Base-by-base conservation (phyloP, 306 rosid genomes). In the Rubus parviflorus region DNA sequence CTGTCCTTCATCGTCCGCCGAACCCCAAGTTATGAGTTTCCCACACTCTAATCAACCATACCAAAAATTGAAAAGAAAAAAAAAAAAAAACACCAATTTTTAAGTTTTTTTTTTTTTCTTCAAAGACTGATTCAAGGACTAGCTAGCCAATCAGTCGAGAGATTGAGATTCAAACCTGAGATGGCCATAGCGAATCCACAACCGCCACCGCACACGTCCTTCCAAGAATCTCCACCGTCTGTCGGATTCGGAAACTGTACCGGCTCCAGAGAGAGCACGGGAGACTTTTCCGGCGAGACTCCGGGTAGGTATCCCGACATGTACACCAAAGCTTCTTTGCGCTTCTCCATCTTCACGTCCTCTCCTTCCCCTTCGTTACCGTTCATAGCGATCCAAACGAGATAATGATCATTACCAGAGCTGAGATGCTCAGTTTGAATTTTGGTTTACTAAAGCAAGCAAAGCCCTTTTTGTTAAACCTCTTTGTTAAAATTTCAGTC, bases 241-340 rank as follows among this genome's bases (percentile, higher is more conserved):
- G 46, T 58, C 22, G 81, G 81, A 74, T 58, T 80, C 19, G 94
- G 81, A 23, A 85, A 79, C 25, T 4, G 41, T 0, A 92, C 97
- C 5, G 56, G 78, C 56, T 75, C 54, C 69, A 96, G 93, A 43
- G 85, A 88, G 1, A 92, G 78, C 25, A 87, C 54, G 82, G 96
- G 93, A 73, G 87, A 71, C 68, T 84, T 94, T 57, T 90, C 91
- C 84, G 87, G 82, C 83, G 78, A 89, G 8, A 88, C 93, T 74
- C 98, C 98, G 9, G 98, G 97, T 7, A 94, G 91, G 72, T 92
- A 94, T 5, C 98, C 98, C 82, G 94, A 90, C 97, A 90, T 92
- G 76, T 82, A 92, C 30, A 92, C 94, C 84, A 80, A 40, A 41
- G 81, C 80, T 74, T 89, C 80, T 16, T 43, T 37, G 40, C 74